Percentiles rank a stretch among this genome's conserved stretches.
Conservation (phyloP, 78 protist species). For the Paratrimastix pyriformis region DNA sequence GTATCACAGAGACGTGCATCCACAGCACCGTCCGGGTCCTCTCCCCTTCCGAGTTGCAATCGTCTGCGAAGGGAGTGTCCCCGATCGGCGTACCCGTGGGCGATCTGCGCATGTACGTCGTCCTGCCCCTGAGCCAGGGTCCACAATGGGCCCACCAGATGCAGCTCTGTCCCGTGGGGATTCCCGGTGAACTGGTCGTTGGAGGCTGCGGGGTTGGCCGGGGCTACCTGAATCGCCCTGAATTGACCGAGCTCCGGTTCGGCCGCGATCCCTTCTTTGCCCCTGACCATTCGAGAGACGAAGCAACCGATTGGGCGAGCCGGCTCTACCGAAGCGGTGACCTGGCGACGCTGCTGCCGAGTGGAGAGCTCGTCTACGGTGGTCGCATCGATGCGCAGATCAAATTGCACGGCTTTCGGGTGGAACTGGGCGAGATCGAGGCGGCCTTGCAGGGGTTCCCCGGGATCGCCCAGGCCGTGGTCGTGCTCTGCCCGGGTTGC, state of each 20-base stretch:
- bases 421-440: constrained; percentile 37
- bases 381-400: constrained; percentile 37
- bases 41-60: background rate
- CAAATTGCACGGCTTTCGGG: constrained; percentile 35
- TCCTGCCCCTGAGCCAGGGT: no score
- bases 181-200: background rate
- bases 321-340: constrained; percentile 31
- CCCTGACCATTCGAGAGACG: no score
- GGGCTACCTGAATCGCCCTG: background rate
- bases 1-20: constrained; percentile 13
- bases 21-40: background rate
- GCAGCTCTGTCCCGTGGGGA: constrained; percentile 11
- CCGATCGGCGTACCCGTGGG: no score
- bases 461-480: background rate
- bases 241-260: background rate
- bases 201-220: background rate
- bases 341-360: constrained; percentile 6
- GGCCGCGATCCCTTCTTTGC: background rate
- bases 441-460: background rate
- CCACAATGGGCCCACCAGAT: background rate
- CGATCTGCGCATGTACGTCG: no score
- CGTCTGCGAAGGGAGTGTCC: no score
- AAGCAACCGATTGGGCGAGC: no score
- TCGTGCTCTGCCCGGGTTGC: background rate
- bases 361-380: constrained; percentile 21